These are phyloP conservation scores for Phytopythium oedochilum DNA, from an alignment of 352 stramenopile species.

Conservation along the genomic window DNA sequence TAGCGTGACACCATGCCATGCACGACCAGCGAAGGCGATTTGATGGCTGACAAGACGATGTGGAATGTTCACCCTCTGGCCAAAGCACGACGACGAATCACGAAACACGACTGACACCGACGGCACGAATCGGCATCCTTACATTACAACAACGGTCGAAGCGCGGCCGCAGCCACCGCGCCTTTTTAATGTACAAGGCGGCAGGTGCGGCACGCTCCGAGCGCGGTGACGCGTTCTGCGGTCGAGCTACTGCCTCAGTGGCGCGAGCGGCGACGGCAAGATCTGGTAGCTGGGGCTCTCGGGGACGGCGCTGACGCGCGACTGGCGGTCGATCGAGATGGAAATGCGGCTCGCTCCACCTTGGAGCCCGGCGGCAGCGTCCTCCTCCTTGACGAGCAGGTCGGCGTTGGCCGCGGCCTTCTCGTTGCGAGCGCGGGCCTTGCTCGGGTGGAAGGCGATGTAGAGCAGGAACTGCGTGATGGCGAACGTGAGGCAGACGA, in stretches of 20 bases:
- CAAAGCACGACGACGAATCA: no score
- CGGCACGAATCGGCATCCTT: no score
- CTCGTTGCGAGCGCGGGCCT: conserved; percentile 21
- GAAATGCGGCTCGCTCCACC: conserved; percentile 7
- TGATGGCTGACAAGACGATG: background rate
- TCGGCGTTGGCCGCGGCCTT: conserved; percentile 8
- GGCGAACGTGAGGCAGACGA: conserved; percentile 27
- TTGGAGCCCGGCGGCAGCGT: background rate
- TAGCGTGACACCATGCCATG: no score
- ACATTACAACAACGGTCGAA: background rate
- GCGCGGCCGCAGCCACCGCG: background rate
- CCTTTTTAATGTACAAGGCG: background rate
- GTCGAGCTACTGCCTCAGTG: conserved; percentile 9
- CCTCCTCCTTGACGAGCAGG: conserved; percentile 21
- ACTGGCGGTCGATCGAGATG: conserved; percentile 13
- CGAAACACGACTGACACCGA: no score
- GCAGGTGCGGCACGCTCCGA: background rate
- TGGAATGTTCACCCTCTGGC: background rate
- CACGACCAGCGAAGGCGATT: background rate
- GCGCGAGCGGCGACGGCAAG: conserved; percentile 19
- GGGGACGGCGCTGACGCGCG: background rate
- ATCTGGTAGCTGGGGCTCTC: conserved; percentile 21
- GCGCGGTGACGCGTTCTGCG: no score
- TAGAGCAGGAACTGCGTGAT: conserved; percentile 35
- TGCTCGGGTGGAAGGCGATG: conserved; percentile 45